Base-by-base conservation (phyloP, 202 grass and related monocot species). In the Schoenoplectus triqueter region DNA sequence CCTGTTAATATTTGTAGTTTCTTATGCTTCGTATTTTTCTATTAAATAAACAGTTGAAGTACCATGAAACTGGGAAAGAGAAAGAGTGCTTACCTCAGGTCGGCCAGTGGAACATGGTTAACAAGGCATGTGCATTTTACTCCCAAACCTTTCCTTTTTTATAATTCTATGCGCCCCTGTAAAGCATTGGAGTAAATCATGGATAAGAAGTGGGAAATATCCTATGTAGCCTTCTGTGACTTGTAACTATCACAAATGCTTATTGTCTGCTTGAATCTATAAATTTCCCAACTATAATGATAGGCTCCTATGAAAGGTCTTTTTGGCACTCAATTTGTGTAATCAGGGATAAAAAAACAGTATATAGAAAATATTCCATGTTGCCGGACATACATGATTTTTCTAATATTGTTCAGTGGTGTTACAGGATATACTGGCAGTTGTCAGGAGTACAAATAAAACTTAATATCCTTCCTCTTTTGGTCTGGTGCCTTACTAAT, bases 51-150 rank as follows among this genome's bases (percentile, higher is more conserved):
- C 67, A 99, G 97, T 85, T 99, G 41, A 99, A 99, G 77, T 99
- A 99, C 84, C 87, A 96, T 86, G 97, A 99, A 80, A 78, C 86
- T 85, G 97, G 97, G 59, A 99, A 99, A 88, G 97, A 99, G 86
- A 99, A 99, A 80, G 93, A 99, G 86, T 99, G 97, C 46, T 86
- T 99, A 66, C 97, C 97, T 78, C 97, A 99, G 72, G 91, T 99
- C 89, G 97, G 97, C 71, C 97, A 99, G 85, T 99, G 97, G 97
- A 99, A 99, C 87, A 99, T 99, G 97, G 89, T 99, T 86, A 99
- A 99, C 80, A 99, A 99, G 97, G 97, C 92, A 91, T 50, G 48
- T n/a, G 52, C 52, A 78, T 60, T 78, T 79, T 3, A 44, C 44
- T 45, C 10, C 2, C 69, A 10, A 50, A 40, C 9, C 20, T 62